These are phyloP conservation scores for Thielaviopsis populi DNA, from an alignment of 2,329 filamentous ascomycete genomes.

Conservation along the genomic window DNA sequence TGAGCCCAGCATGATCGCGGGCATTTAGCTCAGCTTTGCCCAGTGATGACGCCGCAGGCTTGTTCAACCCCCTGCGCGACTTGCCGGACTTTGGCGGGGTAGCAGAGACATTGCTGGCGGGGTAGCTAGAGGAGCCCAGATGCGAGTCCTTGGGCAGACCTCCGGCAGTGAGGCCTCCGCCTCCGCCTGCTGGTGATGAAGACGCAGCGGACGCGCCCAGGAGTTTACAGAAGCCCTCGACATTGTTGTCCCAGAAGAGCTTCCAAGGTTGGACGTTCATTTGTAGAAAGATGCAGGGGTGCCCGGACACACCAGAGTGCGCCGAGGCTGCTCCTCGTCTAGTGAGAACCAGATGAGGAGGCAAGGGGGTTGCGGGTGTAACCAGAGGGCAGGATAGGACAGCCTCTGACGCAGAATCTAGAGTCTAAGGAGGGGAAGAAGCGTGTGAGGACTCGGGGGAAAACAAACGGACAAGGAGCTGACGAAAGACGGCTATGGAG, in stretches of 20 bases:
- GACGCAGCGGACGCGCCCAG: not conserved
- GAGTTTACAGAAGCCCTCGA: conserved; percentile 68
- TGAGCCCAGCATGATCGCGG: conserved; percentile 67
- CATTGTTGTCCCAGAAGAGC: conserved; percentile 93
- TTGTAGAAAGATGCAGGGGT: conserved; percentile 32
- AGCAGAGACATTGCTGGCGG: conserved; percentile 19
- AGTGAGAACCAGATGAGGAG: not conserved
- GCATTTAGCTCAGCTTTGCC: conserved; percentile 62
- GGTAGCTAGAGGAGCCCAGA: conserved; percentile 27
- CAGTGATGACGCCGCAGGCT: conserved; percentile 25
- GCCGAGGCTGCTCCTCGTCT: not conserved
- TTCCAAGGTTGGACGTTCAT: conserved; percentile 98
- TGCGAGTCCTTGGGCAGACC: conserved; percentile 23
- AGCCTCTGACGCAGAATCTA: not conserved
- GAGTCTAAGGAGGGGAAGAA: not conserved
- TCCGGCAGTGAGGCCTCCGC: conserved; percentile 16
- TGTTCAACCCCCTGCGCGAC: conserved; percentile 35
- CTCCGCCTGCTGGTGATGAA: not conserved
- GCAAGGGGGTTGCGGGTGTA: not conserved
- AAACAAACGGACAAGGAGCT: not conserved
- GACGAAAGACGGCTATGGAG: not conserved
- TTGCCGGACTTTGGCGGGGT: conserved; percentile 25
- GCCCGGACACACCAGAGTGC: not conserved
- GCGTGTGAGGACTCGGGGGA: not conserved
- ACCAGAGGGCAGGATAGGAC: not conserved